These are phyloP conservation scores for Leccinellum luteum DNA, from an alignment of 768 basidiomycete genomes.

Conservation along the genomic window DNA sequence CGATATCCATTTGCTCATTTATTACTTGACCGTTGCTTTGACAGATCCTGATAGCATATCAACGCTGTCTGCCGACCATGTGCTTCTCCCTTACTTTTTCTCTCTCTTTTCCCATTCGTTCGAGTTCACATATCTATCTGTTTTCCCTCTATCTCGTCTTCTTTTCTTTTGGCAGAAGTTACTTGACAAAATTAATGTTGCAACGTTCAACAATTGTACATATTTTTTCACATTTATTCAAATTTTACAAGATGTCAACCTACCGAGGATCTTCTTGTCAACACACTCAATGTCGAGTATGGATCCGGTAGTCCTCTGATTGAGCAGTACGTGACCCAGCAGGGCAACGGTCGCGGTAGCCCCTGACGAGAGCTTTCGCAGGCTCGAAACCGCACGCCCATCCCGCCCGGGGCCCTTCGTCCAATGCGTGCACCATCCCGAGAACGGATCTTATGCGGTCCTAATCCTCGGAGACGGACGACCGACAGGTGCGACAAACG, in stretches of 20 bases:
- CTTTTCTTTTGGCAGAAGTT: not conserved
- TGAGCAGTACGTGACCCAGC: too few species aligned
- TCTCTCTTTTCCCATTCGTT: too few species aligned
- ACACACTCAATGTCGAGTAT: conserved; percentile 46
- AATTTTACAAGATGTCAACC: conserved; percentile 20
- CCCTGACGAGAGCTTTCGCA: too few species aligned
- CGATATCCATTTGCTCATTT: not conserved
- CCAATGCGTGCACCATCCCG: too few species aligned
- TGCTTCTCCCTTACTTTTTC: too few species aligned
- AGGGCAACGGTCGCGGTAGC: too few species aligned
- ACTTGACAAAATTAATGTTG: not conserved
- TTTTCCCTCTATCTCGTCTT: not conserved
- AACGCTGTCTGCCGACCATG: not conserved
- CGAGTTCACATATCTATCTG: too few species aligned
- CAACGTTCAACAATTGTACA: not conserved
- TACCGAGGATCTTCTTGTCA: conserved; percentile 22
- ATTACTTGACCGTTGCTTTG: not conserved
- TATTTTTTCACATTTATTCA: not conserved
- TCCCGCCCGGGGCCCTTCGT: too few species aligned
- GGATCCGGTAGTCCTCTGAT: conserved; percentile 54
- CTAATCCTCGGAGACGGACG: too few species aligned
- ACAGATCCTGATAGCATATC: not conserved
- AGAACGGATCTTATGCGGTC: too few species aligned
- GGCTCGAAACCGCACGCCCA: too few species aligned
- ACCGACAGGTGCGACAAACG: too few species aligned